Evolutionary conservation across 805 yeast species (phyloP), one percentile per base, ranked within the genome.

Genomic region (Groenewaldozyma tartarivorans): DNA sequence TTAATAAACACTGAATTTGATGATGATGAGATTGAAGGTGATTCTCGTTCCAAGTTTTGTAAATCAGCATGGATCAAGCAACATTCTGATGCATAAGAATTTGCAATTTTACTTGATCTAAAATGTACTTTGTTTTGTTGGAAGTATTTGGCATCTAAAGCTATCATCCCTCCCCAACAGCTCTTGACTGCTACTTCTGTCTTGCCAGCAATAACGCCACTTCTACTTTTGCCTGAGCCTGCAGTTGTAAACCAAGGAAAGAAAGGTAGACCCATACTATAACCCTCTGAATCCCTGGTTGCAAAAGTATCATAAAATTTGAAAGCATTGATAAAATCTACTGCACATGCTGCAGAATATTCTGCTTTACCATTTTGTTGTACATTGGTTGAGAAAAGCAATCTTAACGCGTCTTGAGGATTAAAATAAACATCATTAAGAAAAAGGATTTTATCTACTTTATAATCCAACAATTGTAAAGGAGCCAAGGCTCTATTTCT

Each of bases 141-240:
- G 32, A 45, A 45, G 30, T 31, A 38, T 19, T 35, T 33, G n/a
- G 48, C 48, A 5, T 45, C 46, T 19, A 39, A 45, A 9, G 48
- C 46, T 6, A 42, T 40, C 44, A 45, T 45, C 11, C 48, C 48
- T 4, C 48, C 47, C 48, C 48, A 45, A 35, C 48, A 45, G 35
- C 46, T 42, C 19, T 27, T 27, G 22, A 45, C 48, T 11, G 40
- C 15, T 4, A 45, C 48, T 5, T 46, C 46, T 35, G 43, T 40
- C 13, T 41, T 43, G 15, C 36, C 33, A 18, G 27, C 22, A 15
- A 45, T 30, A 7, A 45, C 48, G 18, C 39, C 46, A 4, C 30
- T n/a, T 27, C 48, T 20, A 26, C 46, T 42, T 22, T 38, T 26
- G 19, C 39, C 48, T 19, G 20, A 5, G n/a, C 48, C 48, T 4